Base-by-base conservation (phyloP, 2,329 filamentous ascomycete species). In the Grosmannia huntii region DNA sequence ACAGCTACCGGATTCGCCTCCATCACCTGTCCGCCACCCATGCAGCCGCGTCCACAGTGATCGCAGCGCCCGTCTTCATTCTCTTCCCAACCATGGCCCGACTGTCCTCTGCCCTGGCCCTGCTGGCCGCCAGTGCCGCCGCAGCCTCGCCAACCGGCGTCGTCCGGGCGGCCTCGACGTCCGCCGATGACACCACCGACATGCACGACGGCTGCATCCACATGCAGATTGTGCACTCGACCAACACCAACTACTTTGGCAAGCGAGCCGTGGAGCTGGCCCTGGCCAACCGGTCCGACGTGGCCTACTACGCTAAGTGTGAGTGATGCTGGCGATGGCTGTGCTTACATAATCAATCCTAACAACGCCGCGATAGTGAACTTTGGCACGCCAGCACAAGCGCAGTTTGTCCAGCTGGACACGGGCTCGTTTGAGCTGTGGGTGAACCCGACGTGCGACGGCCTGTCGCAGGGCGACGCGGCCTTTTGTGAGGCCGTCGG, bases 361-460 rank as follows among this genome's bases (percentile, higher is more conserved):
- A 10, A 53, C 27, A 38, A 16, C 28, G 1, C 27, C 14, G 49
- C 2, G 7, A 16, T 60, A 74, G 72, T 81, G 62, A 71, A 72
- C 60, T 76, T 83, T 54, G 80, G 80, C 53, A 81, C 74, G 3
- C 80, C 80, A 16, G 69, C 74, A 1, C 80, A 83, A 62, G 64
- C 72, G 2, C 74, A 82, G 55, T 78, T 72, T 58, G 77, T 81
- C 12, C 78, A 81, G 65, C 67, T 83, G 57, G 80, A 83, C 65
- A 83, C 81, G 0, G 79, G 80, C 52, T 82, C 79, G 11, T 82
- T 80, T 63, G 80, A 83, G 69, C 71, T 83, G 36, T 83, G 80
- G 80, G 76, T 82, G 7, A 89, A 89, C 64, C 77, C 82, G 0
- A 75, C 77, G 55, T 81, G 77, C 64, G 79, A 76, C 9, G 66